Base-by-base conservation (phyloP, 2,329 filamentous ascomycete genomes). In the Periconia sp. region DNA sequence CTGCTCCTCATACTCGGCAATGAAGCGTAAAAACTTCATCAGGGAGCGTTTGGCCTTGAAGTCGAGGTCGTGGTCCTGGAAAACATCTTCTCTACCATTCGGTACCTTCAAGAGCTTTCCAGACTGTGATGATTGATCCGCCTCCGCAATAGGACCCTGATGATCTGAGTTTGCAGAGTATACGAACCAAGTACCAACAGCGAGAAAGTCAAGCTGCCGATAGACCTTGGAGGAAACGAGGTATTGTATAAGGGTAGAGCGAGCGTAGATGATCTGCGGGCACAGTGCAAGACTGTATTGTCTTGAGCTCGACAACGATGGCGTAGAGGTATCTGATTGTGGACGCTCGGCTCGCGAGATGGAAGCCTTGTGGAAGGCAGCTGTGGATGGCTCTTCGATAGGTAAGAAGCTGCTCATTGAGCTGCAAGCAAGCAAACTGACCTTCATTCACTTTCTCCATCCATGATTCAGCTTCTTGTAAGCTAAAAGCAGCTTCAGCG, bases 1-100 rank as follows among this genome's bases (percentile, higher is more conserved):
- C 61, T 82, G 81, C 16, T 79, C 81, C 54, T 88, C 82, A 59
- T 86, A 86, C 57, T 90, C 82, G 46, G 85, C 77, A 39, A 96
- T 87, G 65, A 94, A 92, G 68, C 92, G 92, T 61, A 97, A 79
- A 60, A 96, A 95, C 69, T 95, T 95, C 87, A 96, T 96, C 60
- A 97, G 72, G 8, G 82, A 81, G 40, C 92, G 85, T 74, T 97
- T 97, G 5, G 89, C 84, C 52, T 87, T 87, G 54, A 87, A 80
- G 32, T 89, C 83, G 43, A 97, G 88, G 17, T 79, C 78, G 24
- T 82, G 82, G 65, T 90, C 87, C 34, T 86, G 82, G 68, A 96
- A 96, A 31, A 97, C 84, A 72, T 96, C 92, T 73, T 99, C 92
- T 54, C 92, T 84, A 19, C 88, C 92, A 51, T 88, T 92, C 1